A percentile compares a stretch with the other conserved stretches of the same genome.
Evolutionary conservation across 2,329 filamentous ascomycete species (phyloP).

Genomic region (Xylariales sp.): DNA sequence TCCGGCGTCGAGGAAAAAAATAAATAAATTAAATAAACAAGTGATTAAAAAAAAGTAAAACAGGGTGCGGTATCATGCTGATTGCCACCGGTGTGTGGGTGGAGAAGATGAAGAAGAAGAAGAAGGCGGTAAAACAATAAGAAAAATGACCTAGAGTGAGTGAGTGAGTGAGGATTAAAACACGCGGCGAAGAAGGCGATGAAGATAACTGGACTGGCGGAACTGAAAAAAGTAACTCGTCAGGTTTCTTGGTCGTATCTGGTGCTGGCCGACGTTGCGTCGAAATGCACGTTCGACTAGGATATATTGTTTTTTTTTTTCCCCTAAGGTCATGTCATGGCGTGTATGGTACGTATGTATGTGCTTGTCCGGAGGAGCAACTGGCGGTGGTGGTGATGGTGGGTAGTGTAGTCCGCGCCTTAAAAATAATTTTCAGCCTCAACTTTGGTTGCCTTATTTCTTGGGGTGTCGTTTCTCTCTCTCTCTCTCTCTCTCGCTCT

Average conservation of each 20-base stretch:
- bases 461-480: background rate
- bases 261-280: conserved; percentile 11
- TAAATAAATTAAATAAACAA: too few species aligned
- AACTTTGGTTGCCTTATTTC: conserved; percentile 29
- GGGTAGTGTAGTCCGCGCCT: conserved; percentile 20
- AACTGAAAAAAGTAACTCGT: background rate
- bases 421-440: conserved; percentile 18
- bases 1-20: too few species aligned
- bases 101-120: background rate
- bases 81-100: too few species aligned
- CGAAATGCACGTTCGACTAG: background rate
- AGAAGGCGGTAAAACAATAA: background rate
- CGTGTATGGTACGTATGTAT: background rate
- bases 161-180: background rate
- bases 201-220: background rate
- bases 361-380: background rate
- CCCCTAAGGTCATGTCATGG: too few species aligned
- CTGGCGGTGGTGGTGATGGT: background rate
- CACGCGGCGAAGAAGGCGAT: background rate
- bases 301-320: background rate
- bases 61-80: too few species aligned
- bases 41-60: too few species aligned
- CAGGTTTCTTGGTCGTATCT: background rate
- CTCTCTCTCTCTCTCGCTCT: background rate
- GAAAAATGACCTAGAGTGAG: too few species aligned